A percentile compares a stretch with the other conserved stretches of the same genome.
Conservation (phyloP, 495 filamentous ascomycete species). For the Hypoxylon subgilvum region DNA sequence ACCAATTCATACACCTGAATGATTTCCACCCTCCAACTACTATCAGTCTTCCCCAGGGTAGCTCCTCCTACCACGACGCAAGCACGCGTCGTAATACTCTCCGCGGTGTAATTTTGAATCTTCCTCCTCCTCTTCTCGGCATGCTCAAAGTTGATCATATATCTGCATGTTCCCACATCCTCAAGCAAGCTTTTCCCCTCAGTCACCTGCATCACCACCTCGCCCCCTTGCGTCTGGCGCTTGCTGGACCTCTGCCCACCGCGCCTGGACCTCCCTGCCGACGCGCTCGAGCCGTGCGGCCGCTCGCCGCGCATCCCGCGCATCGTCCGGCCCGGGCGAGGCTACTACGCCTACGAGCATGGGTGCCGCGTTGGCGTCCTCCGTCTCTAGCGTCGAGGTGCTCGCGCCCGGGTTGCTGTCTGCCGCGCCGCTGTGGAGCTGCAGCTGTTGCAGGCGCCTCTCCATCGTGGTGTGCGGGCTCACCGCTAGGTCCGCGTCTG, state of each 20-base stretch:
- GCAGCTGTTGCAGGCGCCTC: constrained; percentile 24
- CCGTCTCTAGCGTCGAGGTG: neutral
- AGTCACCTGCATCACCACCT: constrained; percentile 15
- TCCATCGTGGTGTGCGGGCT: constrained; percentile 9
- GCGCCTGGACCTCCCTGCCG: constrained; percentile 44
- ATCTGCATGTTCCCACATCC: neutral
- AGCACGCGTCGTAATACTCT: too few species aligned
- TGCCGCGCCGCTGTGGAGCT: constrained; percentile 17
- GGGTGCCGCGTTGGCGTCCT: constrained; percentile 34
- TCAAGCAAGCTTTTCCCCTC: constrained; percentile 5
- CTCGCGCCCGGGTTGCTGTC: neutral
- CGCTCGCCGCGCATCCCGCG: constrained; percentile 42
- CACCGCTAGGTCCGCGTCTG: too few species aligned
- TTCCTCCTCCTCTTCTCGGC: too few species aligned
- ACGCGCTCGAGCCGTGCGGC: constrained; percentile 44
- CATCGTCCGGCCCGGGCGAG: constrained; percentile 34
- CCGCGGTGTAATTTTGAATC: too few species aligned
- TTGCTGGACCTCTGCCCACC: constrained; percentile 32
- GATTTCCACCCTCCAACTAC: too few species aligned
- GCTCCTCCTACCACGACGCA: too few species aligned
- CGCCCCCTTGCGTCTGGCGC: neutral
- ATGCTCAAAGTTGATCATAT: too few species aligned
- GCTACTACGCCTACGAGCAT: constrained; percentile 46
- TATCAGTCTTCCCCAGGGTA: too few species aligned
- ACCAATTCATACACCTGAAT: too few species aligned